A percentile compares a stretch with the other conserved stretches of the same genome.
Conservation (phyloP, 768 basidiomycete species). For the Strobilomyces echinocephalus region DNA sequence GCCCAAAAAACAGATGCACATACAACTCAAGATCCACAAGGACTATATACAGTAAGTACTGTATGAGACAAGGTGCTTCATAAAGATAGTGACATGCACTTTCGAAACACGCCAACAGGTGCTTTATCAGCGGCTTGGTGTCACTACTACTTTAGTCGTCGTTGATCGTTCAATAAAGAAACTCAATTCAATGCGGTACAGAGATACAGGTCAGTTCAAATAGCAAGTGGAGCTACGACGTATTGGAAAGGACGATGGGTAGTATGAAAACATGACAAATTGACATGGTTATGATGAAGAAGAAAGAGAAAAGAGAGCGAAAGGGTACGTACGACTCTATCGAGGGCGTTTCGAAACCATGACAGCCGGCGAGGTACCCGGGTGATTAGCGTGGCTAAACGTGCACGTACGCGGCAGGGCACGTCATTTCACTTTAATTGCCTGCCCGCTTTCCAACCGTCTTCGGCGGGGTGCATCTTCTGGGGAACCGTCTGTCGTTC, state of each 20-base stretch:
- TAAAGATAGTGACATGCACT: slow-evolving; percentile 7
- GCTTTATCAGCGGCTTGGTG: slow-evolving; percentile 5
- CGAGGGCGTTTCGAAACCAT: too few relatives aligned
- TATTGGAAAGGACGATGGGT: too few relatives aligned
- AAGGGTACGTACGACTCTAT: slow-evolving; percentile 18
- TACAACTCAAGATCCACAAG: neutral
- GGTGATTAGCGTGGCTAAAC: slow-evolving; percentile 27
- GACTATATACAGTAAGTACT: neutral
- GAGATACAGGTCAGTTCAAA: too few relatives aligned
- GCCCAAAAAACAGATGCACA: neutral
- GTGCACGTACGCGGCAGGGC: slow-evolving; percentile 9
- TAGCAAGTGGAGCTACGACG: too few relatives aligned
- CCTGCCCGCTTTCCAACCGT: slow-evolving; percentile 51
- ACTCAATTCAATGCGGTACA: slow-evolving; percentile 14
- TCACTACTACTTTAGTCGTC: too few relatives aligned
- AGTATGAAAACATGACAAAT: too few relatives aligned
- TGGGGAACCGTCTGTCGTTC: slow-evolving; percentile 23
- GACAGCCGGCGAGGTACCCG: slow-evolving; percentile 19
- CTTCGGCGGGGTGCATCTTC: slow-evolving; percentile 48
- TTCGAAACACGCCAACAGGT: slow-evolving; percentile 14
- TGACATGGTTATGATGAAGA: too few relatives aligned
- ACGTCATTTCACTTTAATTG: slow-evolving; percentile 51
- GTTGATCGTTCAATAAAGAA: too few relatives aligned
- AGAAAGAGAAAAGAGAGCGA: too few relatives aligned
- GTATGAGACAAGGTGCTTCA: slow-evolving; percentile 4